A percentile compares a stretch with the other conserved stretches of the same genome.
phyloP scores from a whole-genome alignment of 73 alveolate species.

The Tetrahymena elliotti region DNA sequence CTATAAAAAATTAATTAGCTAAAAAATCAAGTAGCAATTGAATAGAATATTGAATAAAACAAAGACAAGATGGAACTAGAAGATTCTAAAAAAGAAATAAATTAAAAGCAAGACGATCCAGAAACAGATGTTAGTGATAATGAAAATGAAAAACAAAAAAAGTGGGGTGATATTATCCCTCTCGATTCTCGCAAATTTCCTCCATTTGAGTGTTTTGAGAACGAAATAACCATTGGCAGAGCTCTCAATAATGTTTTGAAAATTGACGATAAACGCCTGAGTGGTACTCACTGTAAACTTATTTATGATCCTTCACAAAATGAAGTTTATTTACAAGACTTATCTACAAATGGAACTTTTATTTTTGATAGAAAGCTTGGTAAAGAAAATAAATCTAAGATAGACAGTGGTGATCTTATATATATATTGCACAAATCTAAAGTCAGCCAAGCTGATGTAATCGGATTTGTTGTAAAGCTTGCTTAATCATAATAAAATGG shows the following conservation, averaged over 20 bases:
- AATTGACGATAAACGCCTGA: constrained; percentile 17
- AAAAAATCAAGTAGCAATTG: neutral
- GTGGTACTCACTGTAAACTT: constrained; percentile 25
- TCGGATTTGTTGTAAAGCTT: constrained; percentile 5
- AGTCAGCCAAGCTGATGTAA: constrained; percentile 14
- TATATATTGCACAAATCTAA: constrained; percentile 36
- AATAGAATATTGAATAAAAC: neutral
- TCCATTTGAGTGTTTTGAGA: neutral
- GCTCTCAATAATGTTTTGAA: neutral
- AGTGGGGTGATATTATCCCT: constrained; percentile 19
- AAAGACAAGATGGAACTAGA: neutral
- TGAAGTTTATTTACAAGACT: neutral
- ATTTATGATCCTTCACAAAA: neutral
- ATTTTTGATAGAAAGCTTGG: constrained; percentile 25
- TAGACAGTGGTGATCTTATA: constrained; percentile 31
- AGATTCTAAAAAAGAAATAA: neutral
- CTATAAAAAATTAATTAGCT: neutral
- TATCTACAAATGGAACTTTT: constrained; percentile 40
- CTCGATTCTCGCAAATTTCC: constrained; percentile 3
- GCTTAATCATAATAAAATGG: neutral
- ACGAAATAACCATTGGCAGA: constrained; percentile 29
- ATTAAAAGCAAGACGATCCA: neutral
- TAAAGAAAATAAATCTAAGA: neutral
- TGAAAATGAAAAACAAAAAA: neutral
- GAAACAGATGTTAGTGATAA: neutral